These are phyloP conservation scores for Sordariomycetes sp. DNA, from an alignment of 2,329 filamentous ascomycete species.

Conservation along the genomic window DNA sequence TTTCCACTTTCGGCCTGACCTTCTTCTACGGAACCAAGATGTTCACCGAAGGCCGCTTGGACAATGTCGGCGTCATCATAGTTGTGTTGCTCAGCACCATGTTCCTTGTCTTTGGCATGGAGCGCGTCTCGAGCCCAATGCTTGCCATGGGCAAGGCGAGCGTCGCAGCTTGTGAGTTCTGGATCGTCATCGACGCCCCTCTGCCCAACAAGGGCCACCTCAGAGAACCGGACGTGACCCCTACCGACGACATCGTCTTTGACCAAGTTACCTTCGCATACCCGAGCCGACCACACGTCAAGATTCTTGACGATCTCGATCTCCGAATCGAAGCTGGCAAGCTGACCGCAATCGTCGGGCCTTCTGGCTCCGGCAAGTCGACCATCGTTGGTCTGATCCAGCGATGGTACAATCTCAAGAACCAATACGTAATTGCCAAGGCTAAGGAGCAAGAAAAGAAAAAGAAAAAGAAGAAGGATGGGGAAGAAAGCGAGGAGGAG, in stretches of 20 bases:
- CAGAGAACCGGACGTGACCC: slow-evolving; percentile 25
- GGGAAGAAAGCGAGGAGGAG: slow-evolving; percentile 18
- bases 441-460: slow-evolving; percentile 37
- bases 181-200: slow-evolving; percentile 42
- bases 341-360: slow-evolving; percentile 64
- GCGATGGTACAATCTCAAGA: slow-evolving; percentile 58
- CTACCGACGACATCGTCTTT: slow-evolving; percentile 35
- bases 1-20: slow-evolving; percentile 42
- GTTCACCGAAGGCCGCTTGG: slow-evolving; percentile 33
- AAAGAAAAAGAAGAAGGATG: slow-evolving; percentile 27
- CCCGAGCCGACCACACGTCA: slow-evolving; percentile 54
- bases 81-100: slow-evolving; percentile 50
- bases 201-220: slow-evolving; percentile 23
- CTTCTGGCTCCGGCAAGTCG: slow-evolving; percentile 65
- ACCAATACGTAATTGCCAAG: slow-evolving; percentile 42
- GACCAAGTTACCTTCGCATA: slow-evolving; percentile 64
- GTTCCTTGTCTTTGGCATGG: slow-evolving; percentile 46
- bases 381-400: slow-evolving; percentile 65
- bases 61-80: slow-evolving; percentile 42
- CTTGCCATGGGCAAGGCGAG: slow-evolving; percentile 49
- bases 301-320: slow-evolving; percentile 51
- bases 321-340: slow-evolving; percentile 54
- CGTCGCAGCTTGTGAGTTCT: slow-evolving; percentile 49
- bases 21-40: slow-evolving; percentile 56
- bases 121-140: slow-evolving; percentile 47